These are phyloP conservation scores for Platanthera zijinensis DNA, from an alignment of 106 monocot species.

Conservation along the genomic window DNA sequence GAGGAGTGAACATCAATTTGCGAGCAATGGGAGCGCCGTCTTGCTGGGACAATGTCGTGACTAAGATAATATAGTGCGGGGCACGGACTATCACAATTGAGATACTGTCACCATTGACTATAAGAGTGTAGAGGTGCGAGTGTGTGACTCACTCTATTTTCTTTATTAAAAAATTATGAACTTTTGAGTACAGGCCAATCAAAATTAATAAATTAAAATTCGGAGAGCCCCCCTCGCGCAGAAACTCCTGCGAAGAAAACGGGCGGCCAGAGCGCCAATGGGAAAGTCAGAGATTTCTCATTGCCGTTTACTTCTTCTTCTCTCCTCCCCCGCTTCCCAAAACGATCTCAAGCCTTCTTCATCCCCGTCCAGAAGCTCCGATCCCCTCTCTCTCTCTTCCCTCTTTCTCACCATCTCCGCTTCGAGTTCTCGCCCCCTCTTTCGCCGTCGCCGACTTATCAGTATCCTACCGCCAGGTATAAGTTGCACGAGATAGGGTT, in stretches of 20 bases:
- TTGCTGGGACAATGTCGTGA: too few species aligned
- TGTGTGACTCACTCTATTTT: too few species aligned
- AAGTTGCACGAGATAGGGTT: neutral
- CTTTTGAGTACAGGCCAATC: neutral
- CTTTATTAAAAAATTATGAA: too few species aligned
- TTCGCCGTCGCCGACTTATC: neutral
- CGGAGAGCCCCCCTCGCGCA: neutral
- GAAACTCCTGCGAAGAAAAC: neutral
- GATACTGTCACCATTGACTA: too few species aligned
- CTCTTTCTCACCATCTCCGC: neutral
- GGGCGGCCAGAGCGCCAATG: conserved; percentile 5
- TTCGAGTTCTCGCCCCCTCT: neutral
- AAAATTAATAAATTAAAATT: neutral
- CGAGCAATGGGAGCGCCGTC: too few species aligned
- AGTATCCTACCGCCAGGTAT: neutral
- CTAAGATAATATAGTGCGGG: too few species aligned
- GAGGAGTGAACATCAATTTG: too few species aligned
- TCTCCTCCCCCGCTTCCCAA: neutral
- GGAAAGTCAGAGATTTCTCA: neutral
- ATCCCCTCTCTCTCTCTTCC: neutral
- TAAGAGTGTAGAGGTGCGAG: too few species aligned
- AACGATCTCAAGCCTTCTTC: neutral
- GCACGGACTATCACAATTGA: too few species aligned
- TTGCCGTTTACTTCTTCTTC: neutral
- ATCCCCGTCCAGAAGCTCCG: neutral